phyloP scores from a whole-genome alignment of 352 stramenopile species.

The Phytophthora hybrid region DNA sequence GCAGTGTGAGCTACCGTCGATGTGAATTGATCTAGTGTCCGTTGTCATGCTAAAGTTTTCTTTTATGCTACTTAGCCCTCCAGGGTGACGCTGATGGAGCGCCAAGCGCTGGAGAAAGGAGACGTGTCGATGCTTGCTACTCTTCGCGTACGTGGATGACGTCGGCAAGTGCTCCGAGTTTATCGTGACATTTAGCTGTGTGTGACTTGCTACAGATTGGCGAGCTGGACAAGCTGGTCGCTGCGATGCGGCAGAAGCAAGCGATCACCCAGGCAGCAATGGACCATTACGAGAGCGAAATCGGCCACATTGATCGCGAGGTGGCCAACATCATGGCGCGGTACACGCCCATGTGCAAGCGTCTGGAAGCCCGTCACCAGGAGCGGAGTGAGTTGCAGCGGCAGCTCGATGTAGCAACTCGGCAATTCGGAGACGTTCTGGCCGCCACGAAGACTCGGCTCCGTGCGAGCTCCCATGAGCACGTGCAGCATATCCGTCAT shows the following conservation, averaged over 20 bases:
- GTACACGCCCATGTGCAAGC: constrained; percentile 69
- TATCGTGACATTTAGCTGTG: background rate
- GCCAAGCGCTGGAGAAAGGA: constrained; percentile 70
- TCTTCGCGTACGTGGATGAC: constrained; percentile 51
- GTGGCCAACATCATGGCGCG: constrained; percentile 68
- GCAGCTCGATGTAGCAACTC: constrained; percentile 54
- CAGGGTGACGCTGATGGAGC: constrained; percentile 78
- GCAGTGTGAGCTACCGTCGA: constrained; percentile 36
- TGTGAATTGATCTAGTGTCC: background rate
- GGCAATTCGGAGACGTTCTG: constrained; percentile 78
- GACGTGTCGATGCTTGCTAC: constrained; percentile 82
- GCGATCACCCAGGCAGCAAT: constrained; percentile 59
- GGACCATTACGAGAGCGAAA: constrained; percentile 62
- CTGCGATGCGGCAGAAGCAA: constrained; percentile 73
- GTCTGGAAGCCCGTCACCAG: constrained; percentile 60
- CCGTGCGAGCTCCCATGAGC: constrained; percentile 57
- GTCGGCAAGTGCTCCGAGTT: background rate
- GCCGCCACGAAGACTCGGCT: constrained; percentile 66
- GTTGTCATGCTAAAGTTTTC: background rate
- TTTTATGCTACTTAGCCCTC: constrained; percentile 41
- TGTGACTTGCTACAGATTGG: constrained; percentile 52
- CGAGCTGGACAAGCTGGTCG: constrained; percentile 79
- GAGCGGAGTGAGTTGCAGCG: constrained; percentile 56
- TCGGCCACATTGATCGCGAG: constrained; percentile 71
- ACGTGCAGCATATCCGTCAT: constrained; percentile 68